Conservation (phyloP, 192 early-diverging fungal species). For the Backusella australiensis region DNA sequence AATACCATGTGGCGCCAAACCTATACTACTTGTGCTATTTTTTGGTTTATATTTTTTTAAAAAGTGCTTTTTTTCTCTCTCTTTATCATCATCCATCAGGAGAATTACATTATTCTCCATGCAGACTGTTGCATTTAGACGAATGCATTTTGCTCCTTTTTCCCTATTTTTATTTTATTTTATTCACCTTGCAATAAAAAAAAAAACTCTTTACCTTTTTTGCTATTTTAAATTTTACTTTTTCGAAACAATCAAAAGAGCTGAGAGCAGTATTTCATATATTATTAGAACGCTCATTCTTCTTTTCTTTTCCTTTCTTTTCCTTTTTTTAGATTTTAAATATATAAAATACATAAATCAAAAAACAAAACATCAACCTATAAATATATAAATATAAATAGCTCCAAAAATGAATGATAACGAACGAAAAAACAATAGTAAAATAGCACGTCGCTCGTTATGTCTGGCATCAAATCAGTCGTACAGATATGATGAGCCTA, state of each 20-base stretch:
- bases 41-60: background rate
- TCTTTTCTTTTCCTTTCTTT: background rate
- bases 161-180: constrained; percentile 9
- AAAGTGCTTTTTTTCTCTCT: background rate
- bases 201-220: background rate
- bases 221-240: background rate
- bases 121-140: constrained; percentile 17
- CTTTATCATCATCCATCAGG: constrained; percentile 4
- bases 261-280: background rate
- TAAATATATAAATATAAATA: background rate
- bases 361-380: background rate
- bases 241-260: background rate
- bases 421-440: background rate
- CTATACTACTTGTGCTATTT: background rate
- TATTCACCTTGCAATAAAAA: background rate
- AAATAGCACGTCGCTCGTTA: constrained; percentile 4
- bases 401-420: background rate
- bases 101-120: constrained; percentile 4
- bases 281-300: background rate
- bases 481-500: background rate
- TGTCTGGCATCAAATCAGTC: background rate
- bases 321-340: background rate
- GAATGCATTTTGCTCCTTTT: constrained; percentile 17
- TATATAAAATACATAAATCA: background rate
- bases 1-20: background rate